Percentiles rank a stretch among this genome's conserved stretches.
These are phyloP conservation scores for Aspergillus taichungensis DNA, from an alignment of 495 filamentous ascomycete species.

Conservation along the genomic window DNA sequence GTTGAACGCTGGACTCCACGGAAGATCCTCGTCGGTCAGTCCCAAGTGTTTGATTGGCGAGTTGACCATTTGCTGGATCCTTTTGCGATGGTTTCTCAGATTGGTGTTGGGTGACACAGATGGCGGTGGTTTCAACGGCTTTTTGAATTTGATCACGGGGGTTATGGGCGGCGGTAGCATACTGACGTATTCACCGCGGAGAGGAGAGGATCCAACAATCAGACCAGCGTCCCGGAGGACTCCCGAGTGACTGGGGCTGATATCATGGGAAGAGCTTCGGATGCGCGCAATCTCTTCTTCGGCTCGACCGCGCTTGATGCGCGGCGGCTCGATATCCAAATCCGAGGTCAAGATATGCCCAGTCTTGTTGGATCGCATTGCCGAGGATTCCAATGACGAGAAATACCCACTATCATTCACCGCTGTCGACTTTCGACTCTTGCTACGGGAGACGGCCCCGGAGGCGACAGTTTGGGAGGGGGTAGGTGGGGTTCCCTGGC, in stretches of 20 bases:
- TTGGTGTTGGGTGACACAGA: slow-evolving; percentile 93
- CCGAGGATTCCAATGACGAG: slow-evolving; percentile 93
- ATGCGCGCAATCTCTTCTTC: slow-evolving; percentile 95
- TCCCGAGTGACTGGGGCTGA: slow-evolving; percentile 63
- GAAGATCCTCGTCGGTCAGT: slow-evolving; percentile 50
- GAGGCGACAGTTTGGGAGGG: slow-evolving; percentile 49
- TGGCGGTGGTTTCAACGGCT: slow-evolving; percentile 69
- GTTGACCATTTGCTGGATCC: slow-evolving; percentile 77
- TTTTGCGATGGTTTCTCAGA: slow-evolving; percentile 81
- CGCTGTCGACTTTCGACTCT: slow-evolving; percentile 64
- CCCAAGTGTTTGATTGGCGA: slow-evolving; percentile 72
- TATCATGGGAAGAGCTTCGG: slow-evolving; percentile 81
- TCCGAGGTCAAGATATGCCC: slow-evolving; percentile 61
- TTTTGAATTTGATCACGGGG: slow-evolving; percentile 76
- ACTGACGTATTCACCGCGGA: slow-evolving; percentile 43
- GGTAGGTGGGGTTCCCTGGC: slow-evolving; percentile 69
- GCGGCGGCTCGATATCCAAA: slow-evolving; percentile 58
- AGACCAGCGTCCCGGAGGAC: slow-evolving; percentile 33
- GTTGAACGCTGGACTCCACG: slow-evolving; percentile 74
- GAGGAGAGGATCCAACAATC: slow-evolving; percentile 51
- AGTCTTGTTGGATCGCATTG: slow-evolving; percentile 57
- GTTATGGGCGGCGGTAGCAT: slow-evolving; percentile 76
- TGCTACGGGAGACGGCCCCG: slow-evolving; percentile 41
- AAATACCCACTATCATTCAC: slow-evolving; percentile 97
- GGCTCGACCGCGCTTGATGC: slow-evolving; percentile 78